Evolutionary conservation across 2,329 filamentous ascomycete species (phyloP).

Genomic region (Xylariaceae sp.): DNA sequence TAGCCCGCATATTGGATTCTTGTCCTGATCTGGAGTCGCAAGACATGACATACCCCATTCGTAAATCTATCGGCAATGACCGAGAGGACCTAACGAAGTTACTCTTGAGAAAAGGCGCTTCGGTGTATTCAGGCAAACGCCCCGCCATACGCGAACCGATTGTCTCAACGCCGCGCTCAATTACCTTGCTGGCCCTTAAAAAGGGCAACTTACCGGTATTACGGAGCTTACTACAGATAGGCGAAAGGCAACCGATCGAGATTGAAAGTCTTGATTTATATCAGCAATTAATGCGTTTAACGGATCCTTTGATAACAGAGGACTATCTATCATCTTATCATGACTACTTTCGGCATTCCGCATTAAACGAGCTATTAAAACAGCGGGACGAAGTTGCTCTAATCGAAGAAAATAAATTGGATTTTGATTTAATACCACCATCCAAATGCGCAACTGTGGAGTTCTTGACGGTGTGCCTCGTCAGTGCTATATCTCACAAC

Average conservation of each 20-base stretch:
- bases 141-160: too few relatives aligned
- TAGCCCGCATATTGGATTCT: background rate
- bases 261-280: background rate
- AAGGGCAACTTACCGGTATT: background rate
- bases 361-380: too few relatives aligned
- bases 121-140: too few relatives aligned
- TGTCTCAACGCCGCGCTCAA: too few relatives aligned
- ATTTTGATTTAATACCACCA: background rate
- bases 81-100: background rate
- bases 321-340: background rate
- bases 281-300: background rate
- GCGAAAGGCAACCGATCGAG: background rate
- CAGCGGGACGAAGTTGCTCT: too few relatives aligned
- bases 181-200: too few relatives aligned
- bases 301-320: background rate
- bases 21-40: background rate
- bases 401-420: background rate
- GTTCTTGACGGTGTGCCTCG: constrained; percentile 2
- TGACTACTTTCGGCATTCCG: background rate
- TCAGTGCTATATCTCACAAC: background rate
- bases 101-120: constrained; percentile 6
- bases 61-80: background rate
- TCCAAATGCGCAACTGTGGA: constrained; percentile 6
- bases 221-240: background rate
- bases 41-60: background rate